Conservation (phyloP, 108 stramenopile species). For the Discostella stelligeroides region DNA sequence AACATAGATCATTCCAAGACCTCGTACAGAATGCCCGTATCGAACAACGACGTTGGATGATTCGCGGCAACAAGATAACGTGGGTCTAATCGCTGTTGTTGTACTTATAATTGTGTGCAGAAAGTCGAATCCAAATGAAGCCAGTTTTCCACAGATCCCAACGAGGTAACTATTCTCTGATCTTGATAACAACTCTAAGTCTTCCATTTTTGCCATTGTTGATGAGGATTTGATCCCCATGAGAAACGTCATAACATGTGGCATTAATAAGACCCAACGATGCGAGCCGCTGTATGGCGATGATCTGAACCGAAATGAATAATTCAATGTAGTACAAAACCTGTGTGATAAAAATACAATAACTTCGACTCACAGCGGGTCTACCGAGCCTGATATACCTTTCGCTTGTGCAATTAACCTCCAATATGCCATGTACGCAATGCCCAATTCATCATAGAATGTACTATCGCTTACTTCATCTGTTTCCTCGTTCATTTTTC, state of each 20-base stretch:
- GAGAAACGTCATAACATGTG: conserved; percentile 22
- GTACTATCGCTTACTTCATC: neutral
- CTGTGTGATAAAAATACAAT: no score
- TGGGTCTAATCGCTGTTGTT: conserved; percentile 10
- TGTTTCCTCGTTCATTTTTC: conserved; percentile 11
- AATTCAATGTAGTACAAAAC: no score
- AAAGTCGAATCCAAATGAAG: conserved; percentile 30
- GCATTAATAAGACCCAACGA: conserved; percentile 31
- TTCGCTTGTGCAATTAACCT: conserved; percentile 11
- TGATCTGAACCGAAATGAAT: conserved; percentile 1
- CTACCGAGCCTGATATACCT: neutral
- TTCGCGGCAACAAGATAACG: no score
- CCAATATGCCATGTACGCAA: conserved; percentile 23
- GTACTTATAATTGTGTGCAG: conserved; percentile 19
- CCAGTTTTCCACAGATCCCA: conserved; percentile 5
- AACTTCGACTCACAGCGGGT: conserved; percentile 15
- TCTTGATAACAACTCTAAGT: neutral
- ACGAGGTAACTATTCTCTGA: neutral
- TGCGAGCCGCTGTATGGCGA: conserved; percentile 22
- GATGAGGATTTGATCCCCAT: conserved; percentile 8
- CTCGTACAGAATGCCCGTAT: conserved; percentile 1
- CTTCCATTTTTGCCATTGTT: conserved; percentile 15
- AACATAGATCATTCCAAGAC: conserved; percentile 21
- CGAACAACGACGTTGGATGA: no score
- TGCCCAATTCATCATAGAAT: conserved; percentile 24